Percentiles rank a stretch among this genome's conserved stretches.
Conservation (phyloP, 139 green algal species). For the Ulvella scutata region DNA sequence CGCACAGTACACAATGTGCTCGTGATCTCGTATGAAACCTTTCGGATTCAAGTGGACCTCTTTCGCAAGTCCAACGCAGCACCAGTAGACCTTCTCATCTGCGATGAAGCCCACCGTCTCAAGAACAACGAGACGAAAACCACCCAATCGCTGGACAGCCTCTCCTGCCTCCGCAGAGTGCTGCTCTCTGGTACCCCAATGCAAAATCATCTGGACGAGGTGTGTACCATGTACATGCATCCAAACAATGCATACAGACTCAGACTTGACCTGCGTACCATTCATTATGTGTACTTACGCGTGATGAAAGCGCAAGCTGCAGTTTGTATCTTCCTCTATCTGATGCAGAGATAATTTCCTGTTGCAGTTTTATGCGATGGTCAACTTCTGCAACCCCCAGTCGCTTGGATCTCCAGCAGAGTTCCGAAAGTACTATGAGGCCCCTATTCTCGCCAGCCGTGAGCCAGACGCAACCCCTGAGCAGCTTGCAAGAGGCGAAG, state of each 20-base stretch:
- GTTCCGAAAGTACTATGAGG: slow-evolving; percentile 64
- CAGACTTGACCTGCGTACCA: too few relatives aligned
- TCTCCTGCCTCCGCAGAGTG: slow-evolving; percentile 78
- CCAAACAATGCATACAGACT: too few relatives aligned
- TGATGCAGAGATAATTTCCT: too few relatives aligned
- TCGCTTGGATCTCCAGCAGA: slow-evolving; percentile 61
- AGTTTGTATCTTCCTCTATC: background rate
- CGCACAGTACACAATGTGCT: slow-evolving; percentile 37
- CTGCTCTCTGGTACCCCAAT: slow-evolving; percentile 87
- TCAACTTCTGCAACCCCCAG: slow-evolving; percentile 91
- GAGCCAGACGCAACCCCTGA: slow-evolving; percentile 71
- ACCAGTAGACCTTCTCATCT: slow-evolving; percentile 91
- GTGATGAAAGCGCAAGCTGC: too few relatives aligned
- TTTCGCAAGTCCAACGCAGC: slow-evolving; percentile 2
- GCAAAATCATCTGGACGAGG: slow-evolving; percentile 95
- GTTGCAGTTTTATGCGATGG: slow-evolving; percentile 88
- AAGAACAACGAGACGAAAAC: slow-evolving; percentile 94
- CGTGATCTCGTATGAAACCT: slow-evolving; percentile 95
- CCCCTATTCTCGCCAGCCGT: slow-evolving; percentile 51
- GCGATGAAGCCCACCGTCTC: slow-evolving; percentile 92
- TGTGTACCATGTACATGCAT: too few relatives aligned
- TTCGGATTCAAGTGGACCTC: slow-evolving; percentile 59
- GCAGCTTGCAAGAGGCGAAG: slow-evolving; percentile 30
- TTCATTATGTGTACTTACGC: too few relatives aligned
- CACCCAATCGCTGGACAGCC: slow-evolving; percentile 52